Base-by-base conservation (phyloP, 768 basidiomycete species). In the Crepidotus variabilis region DNA sequence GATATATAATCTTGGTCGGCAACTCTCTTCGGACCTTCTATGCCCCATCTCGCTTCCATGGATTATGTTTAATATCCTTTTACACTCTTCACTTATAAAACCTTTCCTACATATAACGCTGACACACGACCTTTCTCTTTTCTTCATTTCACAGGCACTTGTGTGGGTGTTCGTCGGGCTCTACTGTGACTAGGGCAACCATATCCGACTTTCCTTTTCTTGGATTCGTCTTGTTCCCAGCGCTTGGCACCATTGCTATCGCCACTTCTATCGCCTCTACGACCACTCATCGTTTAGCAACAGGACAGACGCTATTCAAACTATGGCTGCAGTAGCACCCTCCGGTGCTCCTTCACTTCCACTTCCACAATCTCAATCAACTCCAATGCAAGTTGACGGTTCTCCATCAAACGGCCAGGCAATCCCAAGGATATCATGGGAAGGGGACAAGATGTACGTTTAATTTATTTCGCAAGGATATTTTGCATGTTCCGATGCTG, bases 401-500 rank as follows among this genome's bases (percentile, higher is more conserved):
- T 51, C 58, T 21, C 57, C 66, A 20, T 55, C 70, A 16, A 63
- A 55, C 50, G 51, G 55, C 39, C 49, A 56, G 45, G 55, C 57
- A 11, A 54, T 39, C 54, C 56, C 63, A 16, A 28, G 64, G 36
- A 67, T 84, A 20, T 83, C 86, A 57, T 92, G 90, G 90, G 90
- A 92, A 66, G 90, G 89, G 55, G 90, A 92, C 75, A 87, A 78
- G 73, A 92, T 92, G 90, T 91, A 58, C 58, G 83, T 78, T 47
- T 4, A 28, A 28, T 28, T 28, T 28, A 8, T 28, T 50, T 52
- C 59, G 58, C 59, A 53, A 57, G 49, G 59, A 46, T 24, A 45
- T 58, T 23, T 47, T 46, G 24, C 45, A 16, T 50, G 24, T 54
- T 39, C 23, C 49, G 53, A 23, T 51, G 45, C 21, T 60, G 52